A percentile compares a stretch with the other conserved stretches of the same genome.
Evolutionary conservation across 345 rosid species (phyloP).

Genomic region (Moringa oleifera): DNA sequence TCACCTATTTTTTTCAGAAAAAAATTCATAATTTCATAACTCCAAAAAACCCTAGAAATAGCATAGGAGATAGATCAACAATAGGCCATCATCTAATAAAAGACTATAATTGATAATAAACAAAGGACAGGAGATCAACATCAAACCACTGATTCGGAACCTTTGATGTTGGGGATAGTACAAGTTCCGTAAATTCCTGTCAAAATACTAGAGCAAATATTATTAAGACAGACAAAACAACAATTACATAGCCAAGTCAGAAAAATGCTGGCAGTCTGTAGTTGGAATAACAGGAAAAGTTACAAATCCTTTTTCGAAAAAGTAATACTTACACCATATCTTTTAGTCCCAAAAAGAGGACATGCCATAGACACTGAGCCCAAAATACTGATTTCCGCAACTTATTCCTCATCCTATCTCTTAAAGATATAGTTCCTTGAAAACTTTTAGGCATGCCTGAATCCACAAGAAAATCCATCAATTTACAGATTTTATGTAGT

Average conservation of each 20-base stretch:
- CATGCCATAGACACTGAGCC: slow-evolving; percentile 55
- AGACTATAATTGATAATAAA: not conserved
- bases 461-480: slow-evolving; percentile 82
- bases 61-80: not conserved
- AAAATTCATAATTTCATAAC: not conserved
- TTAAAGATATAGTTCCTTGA: slow-evolving; percentile 38
- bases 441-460: slow-evolving; percentile 63
- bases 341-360: slow-evolving; percentile 57
- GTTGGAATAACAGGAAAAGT: slow-evolving; percentile 3
- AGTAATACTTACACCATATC: slow-evolving; percentile 64
- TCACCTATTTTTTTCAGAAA: not conserved
- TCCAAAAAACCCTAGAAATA: not conserved
- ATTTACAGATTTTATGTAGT: slow-evolving; percentile 65
- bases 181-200: slow-evolving; percentile 80
- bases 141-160: slow-evolving; percentile 90
- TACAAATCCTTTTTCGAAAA: no score
- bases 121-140: slow-evolving; percentile 38
- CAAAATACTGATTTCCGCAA: slow-evolving; percentile 62
- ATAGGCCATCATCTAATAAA: not conserved
- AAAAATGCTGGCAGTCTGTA: not conserved
- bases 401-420: slow-evolving; percentile 40
- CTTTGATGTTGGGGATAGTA: slow-evolving; percentile 81
- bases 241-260: not conserved
- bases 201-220: not conserved
- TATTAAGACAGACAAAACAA: slow-evolving; percentile 16